These are phyloP conservation scores for Malassezia dermatis DNA, from an alignment of 1,284 basidiomycete genomes.

Conservation along the genomic window DNA sequence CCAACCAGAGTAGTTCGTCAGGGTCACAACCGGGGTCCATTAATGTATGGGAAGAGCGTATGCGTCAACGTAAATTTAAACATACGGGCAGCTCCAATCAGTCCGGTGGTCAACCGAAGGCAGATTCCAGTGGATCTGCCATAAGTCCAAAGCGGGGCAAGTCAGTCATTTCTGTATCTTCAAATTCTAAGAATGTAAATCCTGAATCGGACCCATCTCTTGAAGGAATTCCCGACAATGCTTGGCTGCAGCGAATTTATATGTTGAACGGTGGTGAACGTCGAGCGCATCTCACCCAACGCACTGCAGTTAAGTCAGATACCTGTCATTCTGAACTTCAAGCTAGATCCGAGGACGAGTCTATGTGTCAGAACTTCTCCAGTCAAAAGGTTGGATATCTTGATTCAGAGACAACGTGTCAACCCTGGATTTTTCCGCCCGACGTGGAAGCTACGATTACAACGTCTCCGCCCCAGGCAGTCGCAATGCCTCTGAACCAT, in stretches of 20 bases:
- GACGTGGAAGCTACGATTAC: background rate
- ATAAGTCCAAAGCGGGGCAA: background rate
- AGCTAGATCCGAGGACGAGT: background rate
- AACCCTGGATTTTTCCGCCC: background rate
- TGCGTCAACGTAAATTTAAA: background rate
- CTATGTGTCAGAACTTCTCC: background rate
- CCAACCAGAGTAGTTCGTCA: background rate
- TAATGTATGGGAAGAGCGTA: slow-evolving; percentile 8
- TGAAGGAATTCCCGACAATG: slow-evolving; percentile 17
- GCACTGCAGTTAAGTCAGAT: no score
- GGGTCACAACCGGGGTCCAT: background rate
- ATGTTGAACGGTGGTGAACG: slow-evolving; percentile 39
- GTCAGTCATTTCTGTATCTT: background rate
- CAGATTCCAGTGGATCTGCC: background rate
- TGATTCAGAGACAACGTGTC: background rate
- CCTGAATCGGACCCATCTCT: background rate
- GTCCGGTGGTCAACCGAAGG: background rate
- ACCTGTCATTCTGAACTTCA: background rate
- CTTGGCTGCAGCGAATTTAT: slow-evolving; percentile 37
- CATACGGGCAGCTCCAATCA: background rate
- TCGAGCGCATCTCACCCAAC: slow-evolving; percentile 23
- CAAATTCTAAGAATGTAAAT: background rate
- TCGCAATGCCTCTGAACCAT: background rate
- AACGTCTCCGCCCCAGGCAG: background rate
- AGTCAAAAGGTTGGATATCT: background rate